Base-by-base conservation (phyloP, 805 yeast species). In the Sungouiella blattae region DNA sequence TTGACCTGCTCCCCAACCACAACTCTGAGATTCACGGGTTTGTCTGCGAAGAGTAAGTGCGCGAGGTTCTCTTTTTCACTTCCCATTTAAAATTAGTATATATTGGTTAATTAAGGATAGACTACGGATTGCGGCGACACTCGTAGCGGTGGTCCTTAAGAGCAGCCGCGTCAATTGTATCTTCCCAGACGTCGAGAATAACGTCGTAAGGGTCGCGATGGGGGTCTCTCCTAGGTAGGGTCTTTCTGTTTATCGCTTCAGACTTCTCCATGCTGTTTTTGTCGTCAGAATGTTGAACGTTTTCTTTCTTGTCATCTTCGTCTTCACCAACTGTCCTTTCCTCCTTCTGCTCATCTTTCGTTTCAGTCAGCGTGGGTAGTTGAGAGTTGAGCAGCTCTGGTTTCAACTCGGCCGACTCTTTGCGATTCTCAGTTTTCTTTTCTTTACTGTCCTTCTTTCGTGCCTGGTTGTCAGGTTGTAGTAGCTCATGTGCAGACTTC, bases 401-500 rank as follows among this genome's bases (percentile, higher is more conserved):
- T 20, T 20, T 20, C 8, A 20, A 12, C 17, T 16, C 17, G 23
- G 30, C 37, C 26, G 30, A 26, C 11, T 18, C 29, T 9, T 28
- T 13, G 13, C 29, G 25, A 23, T 32, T 26, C 18, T 20, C 23
- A 18, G 7, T 24, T 12, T 14, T 16, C 25, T 8, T 33, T 24
- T 23, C 30, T 13, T 31, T 29, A n/a, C n/a, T n/a, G n/a, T n/a
- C n/a, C n/a, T n/a, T n/a, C n/a, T n/a, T n/a, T n/a, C n/a, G n/a
- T n/a, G n/a, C n/a, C 30, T 44, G 50, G 27, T 49, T 48, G 36
- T 60, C 63, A 11, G 53, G 40, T n/a, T n/a, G n/a, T 23, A 61
- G 36, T 20, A 50, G 25, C 22, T 69, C 75, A 40, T 69, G 73
- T 0, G 71, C 69, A 18, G 75, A 64, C 34, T 52, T 59, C 67